phyloP scores from a whole-genome alignment of 768 basidiomycete species.

The Tubosaeta sp. region DNA sequence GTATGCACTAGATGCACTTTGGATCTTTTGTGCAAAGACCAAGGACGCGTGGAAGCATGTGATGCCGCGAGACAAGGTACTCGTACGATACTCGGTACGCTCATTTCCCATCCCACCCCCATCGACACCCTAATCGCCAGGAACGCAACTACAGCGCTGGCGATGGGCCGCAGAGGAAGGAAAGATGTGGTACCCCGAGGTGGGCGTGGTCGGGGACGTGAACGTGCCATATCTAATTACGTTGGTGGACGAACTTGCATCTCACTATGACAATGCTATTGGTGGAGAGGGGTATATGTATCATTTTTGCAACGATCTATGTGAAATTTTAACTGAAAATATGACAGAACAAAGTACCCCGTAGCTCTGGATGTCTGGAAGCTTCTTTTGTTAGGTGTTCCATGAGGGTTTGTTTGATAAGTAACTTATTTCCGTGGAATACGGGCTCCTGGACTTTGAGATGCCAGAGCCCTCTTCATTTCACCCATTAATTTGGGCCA shows the following conservation, averaged over 20 bases:
- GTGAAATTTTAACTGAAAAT: not conserved
- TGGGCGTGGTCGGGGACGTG: conserved; percentile 38
- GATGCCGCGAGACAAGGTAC: conserved; percentile 63
- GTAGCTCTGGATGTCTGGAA: not conserved
- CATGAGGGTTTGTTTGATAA: too few relatives aligned
- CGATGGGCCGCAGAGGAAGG: conserved; percentile 61
- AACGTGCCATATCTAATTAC: conserved; percentile 36
- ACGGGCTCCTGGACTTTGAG: too few relatives aligned
- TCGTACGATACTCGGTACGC: conserved; percentile 62
- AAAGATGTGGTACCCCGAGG: conserved; percentile 44
- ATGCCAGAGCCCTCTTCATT: too few relatives aligned
- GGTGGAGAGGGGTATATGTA: conserved; percentile 25
- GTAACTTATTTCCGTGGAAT: too few relatives aligned
- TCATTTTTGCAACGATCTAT: conserved; percentile 23
- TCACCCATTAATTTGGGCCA: too few relatives aligned
- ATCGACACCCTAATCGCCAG: not conserved
- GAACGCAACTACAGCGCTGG: conserved; percentile 50
- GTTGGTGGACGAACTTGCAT: conserved; percentile 39
- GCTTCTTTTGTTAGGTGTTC: too few relatives aligned
- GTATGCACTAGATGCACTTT: conserved; percentile 74
- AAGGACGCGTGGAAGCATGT: conserved; percentile 57
- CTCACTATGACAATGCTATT: conserved; percentile 19
- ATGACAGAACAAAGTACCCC: not conserved
- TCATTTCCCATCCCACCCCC: not conserved
- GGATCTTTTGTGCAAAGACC: conserved; percentile 53